phyloP scores from a whole-genome alignment of 345 rosid species.

The Arabidopsis arenosa region DNA sequence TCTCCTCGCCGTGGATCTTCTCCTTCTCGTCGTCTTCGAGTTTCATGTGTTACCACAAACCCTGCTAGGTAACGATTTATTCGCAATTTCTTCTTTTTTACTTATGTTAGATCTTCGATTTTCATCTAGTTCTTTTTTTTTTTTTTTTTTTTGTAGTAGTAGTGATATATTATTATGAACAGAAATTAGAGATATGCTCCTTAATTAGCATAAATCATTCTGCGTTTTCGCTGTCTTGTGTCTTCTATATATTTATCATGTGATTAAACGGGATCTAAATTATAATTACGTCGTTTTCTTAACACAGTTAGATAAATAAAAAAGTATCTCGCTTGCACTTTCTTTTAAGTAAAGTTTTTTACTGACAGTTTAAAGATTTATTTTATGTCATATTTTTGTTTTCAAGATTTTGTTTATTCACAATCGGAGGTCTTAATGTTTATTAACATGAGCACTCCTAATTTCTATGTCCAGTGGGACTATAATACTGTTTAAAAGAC shows the following conservation, averaged over 20 bases:
- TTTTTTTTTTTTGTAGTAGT: neutral
- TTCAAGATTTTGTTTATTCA: slow-evolving; percentile 17
- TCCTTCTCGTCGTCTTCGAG: slow-evolving; percentile 37
- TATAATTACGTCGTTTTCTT: neutral
- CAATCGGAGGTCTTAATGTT: neutral
- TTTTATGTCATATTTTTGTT: neutral
- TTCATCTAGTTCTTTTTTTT: neutral
- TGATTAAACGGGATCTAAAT: slow-evolving; percentile 6
- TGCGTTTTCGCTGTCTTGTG: neutral
- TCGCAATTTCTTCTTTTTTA: neutral
- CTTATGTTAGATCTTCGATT: slow-evolving; percentile 32
- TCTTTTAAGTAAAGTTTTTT: neutral
- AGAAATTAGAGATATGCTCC: neutral
- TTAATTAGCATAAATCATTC: neutral
- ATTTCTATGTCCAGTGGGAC: slow-evolving; percentile 21
- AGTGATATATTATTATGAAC: slow-evolving; percentile 1
- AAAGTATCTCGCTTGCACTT: neutral
- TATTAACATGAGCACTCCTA: slow-evolving; percentile 12
- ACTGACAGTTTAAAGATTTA: neutral
- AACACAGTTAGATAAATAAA: neutral
- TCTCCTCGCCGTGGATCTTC: slow-evolving; percentile 41
- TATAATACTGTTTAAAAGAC: slow-evolving; percentile 19
- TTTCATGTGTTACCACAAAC: slow-evolving; percentile 40
- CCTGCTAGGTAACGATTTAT: slow-evolving; percentile 30
- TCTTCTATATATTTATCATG: slow-evolving; percentile 3